Evolutionary conservation across 2,329 filamentous ascomycete species (phyloP).

Genomic region (Aureobasidium musti): DNA sequence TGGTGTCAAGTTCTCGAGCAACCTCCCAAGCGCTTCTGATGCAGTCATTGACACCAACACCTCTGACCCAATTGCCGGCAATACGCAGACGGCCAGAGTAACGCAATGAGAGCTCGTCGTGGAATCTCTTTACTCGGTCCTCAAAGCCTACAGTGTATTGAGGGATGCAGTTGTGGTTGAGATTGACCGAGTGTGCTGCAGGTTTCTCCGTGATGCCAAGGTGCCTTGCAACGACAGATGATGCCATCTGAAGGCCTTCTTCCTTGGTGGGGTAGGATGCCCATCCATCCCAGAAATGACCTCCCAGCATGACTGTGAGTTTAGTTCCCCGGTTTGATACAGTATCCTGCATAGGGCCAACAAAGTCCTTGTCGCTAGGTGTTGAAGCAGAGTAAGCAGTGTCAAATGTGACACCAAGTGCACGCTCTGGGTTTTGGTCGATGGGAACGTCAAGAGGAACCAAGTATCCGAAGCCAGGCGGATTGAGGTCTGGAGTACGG

Average conservation of each 20-base stretch:
- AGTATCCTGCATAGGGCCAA: conserved; percentile 38
- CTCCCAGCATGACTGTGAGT: conserved; percentile 90
- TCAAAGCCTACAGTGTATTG: conserved; percentile 84
- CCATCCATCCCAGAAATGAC: conserved; percentile 82
- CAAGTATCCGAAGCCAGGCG: conserved; percentile 84
- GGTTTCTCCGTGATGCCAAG: conserved; percentile 68
- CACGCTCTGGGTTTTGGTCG: conserved; percentile 76
- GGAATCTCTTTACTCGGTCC: conserved; percentile 59
- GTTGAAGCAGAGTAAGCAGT: conserved; percentile 55
- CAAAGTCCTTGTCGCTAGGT: conserved; percentile 37
- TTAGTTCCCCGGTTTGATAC: conserved; percentile 67
- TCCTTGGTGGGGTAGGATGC: conserved; percentile 62
- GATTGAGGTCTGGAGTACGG: conserved; percentile 63
- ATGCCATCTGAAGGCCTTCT: conserved; percentile 69
- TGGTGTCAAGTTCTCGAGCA: conserved; percentile 46
- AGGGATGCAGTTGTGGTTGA: conserved; percentile 76
- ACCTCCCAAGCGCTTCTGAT: conserved; percentile 59
- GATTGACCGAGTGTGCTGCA: conserved; percentile 60
- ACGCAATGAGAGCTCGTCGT: conserved; percentile 55
- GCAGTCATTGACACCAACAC: conserved; percentile 54
- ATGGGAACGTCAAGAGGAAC: conserved; percentile 73
- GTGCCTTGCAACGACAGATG: conserved; percentile 69
- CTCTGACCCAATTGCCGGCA: conserved; percentile 51
- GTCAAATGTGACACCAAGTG: conserved; percentile 91
- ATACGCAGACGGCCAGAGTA: conserved; percentile 68